Evolutionary conservation across 106 monocot genomes (phyloP).

Genomic region (Cymbidium sinense): DNA sequence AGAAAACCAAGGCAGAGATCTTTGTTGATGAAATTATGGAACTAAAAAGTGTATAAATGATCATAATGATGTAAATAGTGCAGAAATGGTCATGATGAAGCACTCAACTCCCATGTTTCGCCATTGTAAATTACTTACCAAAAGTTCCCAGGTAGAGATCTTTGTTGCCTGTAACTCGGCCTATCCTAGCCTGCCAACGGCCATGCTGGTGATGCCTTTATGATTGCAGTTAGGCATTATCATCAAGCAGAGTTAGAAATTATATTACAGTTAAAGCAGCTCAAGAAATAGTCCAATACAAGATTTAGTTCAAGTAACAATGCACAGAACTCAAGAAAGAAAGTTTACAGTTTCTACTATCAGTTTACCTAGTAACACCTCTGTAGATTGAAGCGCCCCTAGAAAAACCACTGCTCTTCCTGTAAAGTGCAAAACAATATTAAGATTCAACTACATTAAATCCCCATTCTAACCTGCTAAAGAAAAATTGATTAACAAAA

Average conservation of each 20-base stretch:
- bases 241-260: too few relatives aligned
- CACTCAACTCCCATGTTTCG: too few relatives aligned
- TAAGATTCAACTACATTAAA: neutral
- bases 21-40: too few relatives aligned
- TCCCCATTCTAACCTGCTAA: neutral
- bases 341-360: neutral
- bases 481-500: neutral
- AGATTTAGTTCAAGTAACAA: too few relatives aligned
- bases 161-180: constrained; percentile 91
- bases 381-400: constrained; percentile 42
- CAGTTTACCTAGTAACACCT: constrained; percentile 33
- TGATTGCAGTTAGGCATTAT: neutral
- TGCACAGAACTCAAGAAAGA: too few relatives aligned
- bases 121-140: constrained; percentile 25
- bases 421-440: constrained; percentile 17
- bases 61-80: too few relatives aligned
- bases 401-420: constrained; percentile 46
- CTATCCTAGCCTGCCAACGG: constrained; percentile 93
- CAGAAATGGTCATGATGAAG: too few relatives aligned
- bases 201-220: constrained; percentile 90
- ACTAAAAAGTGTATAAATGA: too few relatives aligned
- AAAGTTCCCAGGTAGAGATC: constrained; percentile 97
- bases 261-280: too few relatives aligned
- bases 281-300: too few relatives aligned
- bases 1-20: too few relatives aligned